Percentiles rank a stretch among this genome's conserved stretches.
These are phyloP conservation scores for Skeletonema tropicum DNA, from an alignment of 108 stramenopile genomes.

Conservation along the genomic window DNA sequence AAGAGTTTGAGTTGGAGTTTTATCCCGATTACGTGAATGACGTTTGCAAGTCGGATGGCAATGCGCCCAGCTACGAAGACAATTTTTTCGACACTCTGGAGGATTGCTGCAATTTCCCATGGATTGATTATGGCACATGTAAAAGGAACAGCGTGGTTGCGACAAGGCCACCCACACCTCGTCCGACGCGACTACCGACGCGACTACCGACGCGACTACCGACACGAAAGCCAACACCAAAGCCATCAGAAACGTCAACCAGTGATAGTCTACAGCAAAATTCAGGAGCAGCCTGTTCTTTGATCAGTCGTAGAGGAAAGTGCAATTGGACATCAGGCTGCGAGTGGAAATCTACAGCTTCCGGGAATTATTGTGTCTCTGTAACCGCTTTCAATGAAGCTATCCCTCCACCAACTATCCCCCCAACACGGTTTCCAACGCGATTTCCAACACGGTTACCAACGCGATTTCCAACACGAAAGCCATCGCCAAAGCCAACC, in stretches of 20 bases:
- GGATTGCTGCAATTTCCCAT: conserved; percentile 32
- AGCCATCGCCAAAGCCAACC: neutral
- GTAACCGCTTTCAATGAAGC: neutral
- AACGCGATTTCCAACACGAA: neutral
- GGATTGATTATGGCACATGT: conserved; percentile 26
- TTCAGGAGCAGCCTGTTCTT: neutral
- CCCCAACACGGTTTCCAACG: neutral
- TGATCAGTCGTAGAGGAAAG: neutral
- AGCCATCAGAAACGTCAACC: neutral
- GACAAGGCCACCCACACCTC: neutral
- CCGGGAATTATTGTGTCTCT: neutral
- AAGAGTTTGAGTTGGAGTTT: neutral
- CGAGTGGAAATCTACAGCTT: neutral
- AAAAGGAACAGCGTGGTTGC: conserved; percentile 16
- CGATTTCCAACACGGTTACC: neutral
- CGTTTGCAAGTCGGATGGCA: conserved; percentile 1
- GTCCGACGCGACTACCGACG: neutral
- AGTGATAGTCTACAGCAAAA: neutral
- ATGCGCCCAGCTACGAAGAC: neutral
- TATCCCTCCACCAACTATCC: neutral
- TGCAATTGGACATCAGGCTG: neutral
- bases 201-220: neutral
- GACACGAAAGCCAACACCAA: neutral
- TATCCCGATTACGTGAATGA: neutral
- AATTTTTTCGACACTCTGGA: conserved; percentile 30